phyloP scores from a whole-genome alignment of 768 basidiomycete genomes.

The Leccinum sublutescens region DNA sequence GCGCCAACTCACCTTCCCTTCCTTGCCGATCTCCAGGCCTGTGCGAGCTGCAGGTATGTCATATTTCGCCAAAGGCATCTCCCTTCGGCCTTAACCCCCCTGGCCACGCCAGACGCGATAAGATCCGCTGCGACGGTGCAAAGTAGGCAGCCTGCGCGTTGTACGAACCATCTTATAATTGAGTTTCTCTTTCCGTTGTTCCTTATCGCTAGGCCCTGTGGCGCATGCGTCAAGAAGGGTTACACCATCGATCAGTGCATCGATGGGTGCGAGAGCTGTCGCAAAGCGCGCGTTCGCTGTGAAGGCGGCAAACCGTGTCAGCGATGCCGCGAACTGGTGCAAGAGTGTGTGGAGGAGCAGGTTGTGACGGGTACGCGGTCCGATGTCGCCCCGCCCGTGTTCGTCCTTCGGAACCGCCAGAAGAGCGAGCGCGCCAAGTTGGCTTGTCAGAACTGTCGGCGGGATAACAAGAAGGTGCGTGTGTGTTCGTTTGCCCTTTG shows the following conservation, averaged over 20 bases:
- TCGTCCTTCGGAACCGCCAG: constrained; percentile 29
- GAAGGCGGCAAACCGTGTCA: constrained; percentile 39
- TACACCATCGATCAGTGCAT: constrained; percentile 51
- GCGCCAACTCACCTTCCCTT: constrained; percentile 13
- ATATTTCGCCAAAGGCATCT: background rate
- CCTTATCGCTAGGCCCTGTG: constrained; percentile 47
- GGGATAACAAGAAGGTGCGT: constrained; percentile 63
- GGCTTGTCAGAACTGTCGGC: constrained; percentile 59
- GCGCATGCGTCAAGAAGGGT: constrained; percentile 55
- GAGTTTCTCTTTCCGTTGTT: background rate
- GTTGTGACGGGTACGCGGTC: constrained; percentile 21
- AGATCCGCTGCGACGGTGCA: constrained; percentile 57
- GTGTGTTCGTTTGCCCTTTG: background rate
- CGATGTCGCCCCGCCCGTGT: constrained; percentile 23
- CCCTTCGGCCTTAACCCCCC: background rate
- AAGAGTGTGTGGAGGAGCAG: constrained; percentile 49
- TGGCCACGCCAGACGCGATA: constrained; percentile 48
- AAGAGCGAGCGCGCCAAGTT: constrained; percentile 53
- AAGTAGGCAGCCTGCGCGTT: constrained; percentile 35
- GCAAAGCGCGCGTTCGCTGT: constrained; percentile 47
- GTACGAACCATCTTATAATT: background rate
- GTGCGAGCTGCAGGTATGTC: constrained; percentile 54
- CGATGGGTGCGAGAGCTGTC: constrained; percentile 61
- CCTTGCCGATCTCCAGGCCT: constrained; percentile 40
- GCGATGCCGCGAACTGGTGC: constrained; percentile 34